Evolutionary conservation across 441 rosid species (phyloP).

Genomic region (Breynia disticha): DNA sequence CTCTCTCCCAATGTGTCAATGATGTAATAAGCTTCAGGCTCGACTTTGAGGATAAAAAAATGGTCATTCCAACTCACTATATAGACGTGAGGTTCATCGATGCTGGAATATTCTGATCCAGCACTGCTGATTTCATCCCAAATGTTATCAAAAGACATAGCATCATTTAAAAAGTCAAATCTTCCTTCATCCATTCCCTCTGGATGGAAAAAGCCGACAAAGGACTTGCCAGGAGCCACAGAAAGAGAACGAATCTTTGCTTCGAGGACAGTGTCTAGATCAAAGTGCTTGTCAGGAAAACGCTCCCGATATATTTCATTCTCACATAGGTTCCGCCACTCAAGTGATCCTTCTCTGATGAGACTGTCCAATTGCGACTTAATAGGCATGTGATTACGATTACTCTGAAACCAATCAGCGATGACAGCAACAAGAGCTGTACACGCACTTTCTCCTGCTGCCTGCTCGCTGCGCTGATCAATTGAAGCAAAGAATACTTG

Average conservation of each 20-base stretch:
- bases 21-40: slow-evolving; percentile 70
- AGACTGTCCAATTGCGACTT: slow-evolving; percentile 81
- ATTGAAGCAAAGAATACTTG: slow-evolving; percentile 76
- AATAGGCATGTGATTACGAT: slow-evolving; percentile 58
- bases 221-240: slow-evolving; percentile 56
- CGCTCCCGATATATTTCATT: slow-evolving; percentile 49
- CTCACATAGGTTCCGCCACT: slow-evolving; percentile 80
- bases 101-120: slow-evolving; percentile 28
- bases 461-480: slow-evolving; percentile 79
- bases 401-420: slow-evolving; percentile 78
- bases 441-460: slow-evolving; percentile 92
- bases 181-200: slow-evolving; percentile 56
- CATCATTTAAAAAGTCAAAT: slow-evolving; percentile 59
- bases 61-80: slow-evolving; percentile 93
- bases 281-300: slow-evolving; percentile 87
- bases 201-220: slow-evolving; percentile 79
- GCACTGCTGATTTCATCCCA: slow-evolving; percentile 69
- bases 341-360: slow-evolving; percentile 77
- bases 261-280: slow-evolving; percentile 75
- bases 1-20: slow-evolving; percentile 87
- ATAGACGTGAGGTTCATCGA: slow-evolving; percentile 41
- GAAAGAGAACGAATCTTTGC: slow-evolving; percentile 62
- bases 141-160: slow-evolving; percentile 83
- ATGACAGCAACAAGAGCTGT: slow-evolving; percentile 80
- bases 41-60: slow-evolving; percentile 71